Percentiles rank a stretch among this genome's conserved stretches.
phyloP scores from a whole-genome alignment of 768 basidiomycete genomes.

The Floccularia luteovirens region DNA sequence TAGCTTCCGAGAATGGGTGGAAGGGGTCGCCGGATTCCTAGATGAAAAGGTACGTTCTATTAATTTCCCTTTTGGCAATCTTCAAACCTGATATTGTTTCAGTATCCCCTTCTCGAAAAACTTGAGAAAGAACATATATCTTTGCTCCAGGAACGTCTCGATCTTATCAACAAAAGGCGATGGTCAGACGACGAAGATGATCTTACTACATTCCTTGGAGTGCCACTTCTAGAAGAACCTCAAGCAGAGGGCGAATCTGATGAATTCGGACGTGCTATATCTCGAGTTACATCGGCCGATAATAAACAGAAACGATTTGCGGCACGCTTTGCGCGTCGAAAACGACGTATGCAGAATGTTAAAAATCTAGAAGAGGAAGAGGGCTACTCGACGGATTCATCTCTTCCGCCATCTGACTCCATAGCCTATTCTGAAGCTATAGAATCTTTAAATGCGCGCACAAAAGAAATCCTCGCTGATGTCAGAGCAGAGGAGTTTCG shows the following conservation, averaged over 20 bases:
- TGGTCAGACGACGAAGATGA: slow-evolving; percentile 78
- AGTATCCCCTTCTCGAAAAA: slow-evolving; percentile 76
- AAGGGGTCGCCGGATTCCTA: slow-evolving; percentile 76
- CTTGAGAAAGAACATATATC: slow-evolving; percentile 71
- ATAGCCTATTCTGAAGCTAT: slow-evolving; percentile 64
- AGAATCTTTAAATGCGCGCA: slow-evolving; percentile 39
- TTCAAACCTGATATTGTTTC: slow-evolving; percentile 3
- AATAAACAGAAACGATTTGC: slow-evolving; percentile 47
- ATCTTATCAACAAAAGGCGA: slow-evolving; percentile 64
- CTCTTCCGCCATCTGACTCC: slow-evolving; percentile 57
- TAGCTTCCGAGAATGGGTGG: slow-evolving; percentile 73
- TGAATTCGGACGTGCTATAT: slow-evolving; percentile 50
- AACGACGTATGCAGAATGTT: slow-evolving; percentile 27
- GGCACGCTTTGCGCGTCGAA: slow-evolving; percentile 52
- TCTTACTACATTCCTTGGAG: slow-evolving; percentile 60
- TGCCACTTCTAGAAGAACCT: slow-evolving; percentile 24
- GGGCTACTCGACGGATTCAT: slow-evolving; percentile 84
- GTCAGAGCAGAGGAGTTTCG: slow-evolving; percentile 80
- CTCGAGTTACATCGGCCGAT: slow-evolving; percentile 35
- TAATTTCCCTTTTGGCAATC: neutral
- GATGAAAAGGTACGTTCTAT: slow-evolving; percentile 67
- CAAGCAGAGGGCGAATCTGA: slow-evolving; percentile 33
- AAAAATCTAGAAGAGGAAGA: slow-evolving; percentile 43
- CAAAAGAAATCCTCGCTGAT: slow-evolving; percentile 62
- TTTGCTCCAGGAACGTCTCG: slow-evolving; percentile 64